phyloP scores from a whole-genome alignment of 2,329 filamentous ascomycete species.

The Aureobasidium leucospermi region DNA sequence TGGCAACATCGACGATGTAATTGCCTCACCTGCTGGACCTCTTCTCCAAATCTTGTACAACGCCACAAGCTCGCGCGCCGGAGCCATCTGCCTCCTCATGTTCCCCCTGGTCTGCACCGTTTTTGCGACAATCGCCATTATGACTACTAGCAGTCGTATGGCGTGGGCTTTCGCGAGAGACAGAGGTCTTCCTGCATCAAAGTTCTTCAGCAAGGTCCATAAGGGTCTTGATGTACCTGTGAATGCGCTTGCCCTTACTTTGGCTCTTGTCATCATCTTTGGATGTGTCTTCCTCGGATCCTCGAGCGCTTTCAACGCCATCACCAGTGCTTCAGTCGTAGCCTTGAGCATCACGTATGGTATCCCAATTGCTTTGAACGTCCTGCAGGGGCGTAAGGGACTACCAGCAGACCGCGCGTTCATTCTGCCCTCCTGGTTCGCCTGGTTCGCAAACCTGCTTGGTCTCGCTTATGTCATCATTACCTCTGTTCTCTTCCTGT shows the following conservation, averaged over 20 bases:
- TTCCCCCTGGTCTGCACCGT: constrained; percentile 30
- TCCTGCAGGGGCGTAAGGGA: constrained; percentile 57
- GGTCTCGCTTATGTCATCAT: constrained; percentile 60
- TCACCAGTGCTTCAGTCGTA: constrained; percentile 51
- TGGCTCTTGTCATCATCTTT: constrained; percentile 27
- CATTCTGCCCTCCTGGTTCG: constrained; percentile 46
- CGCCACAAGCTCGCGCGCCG: constrained; percentile 27
- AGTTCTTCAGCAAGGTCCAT: constrained; percentile 29
- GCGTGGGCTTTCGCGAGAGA: constrained; percentile 31
- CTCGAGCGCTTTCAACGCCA: constrained; percentile 31
- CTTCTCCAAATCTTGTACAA: constrained; percentile 29
- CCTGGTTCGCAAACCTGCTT: constrained; percentile 52
- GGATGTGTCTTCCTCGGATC: constrained; percentile 32
- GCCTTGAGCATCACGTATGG: constrained; percentile 66
- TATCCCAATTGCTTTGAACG: constrained; percentile 65
- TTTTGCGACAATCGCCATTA: constrained; percentile 29
- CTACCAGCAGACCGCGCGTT: constrained; percentile 52
- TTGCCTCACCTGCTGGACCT: constrained; percentile 26
- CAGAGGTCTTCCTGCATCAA: constrained; percentile 28
- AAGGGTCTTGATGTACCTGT: constrained; percentile 28
- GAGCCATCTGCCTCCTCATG: constrained; percentile 29
- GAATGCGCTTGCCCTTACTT: constrained; percentile 27
- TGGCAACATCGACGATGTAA: constrained; percentile 26
- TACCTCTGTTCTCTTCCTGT: constrained; percentile 70
- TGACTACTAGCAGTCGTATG: constrained; percentile 32